Percentiles rank a stretch among this genome's conserved stretches.
These are phyloP conservation scores for Ophiostoma himal-ulmi DNA, from an alignment of 2,329 filamentous ascomycete species.

Conservation along the genomic window DNA sequence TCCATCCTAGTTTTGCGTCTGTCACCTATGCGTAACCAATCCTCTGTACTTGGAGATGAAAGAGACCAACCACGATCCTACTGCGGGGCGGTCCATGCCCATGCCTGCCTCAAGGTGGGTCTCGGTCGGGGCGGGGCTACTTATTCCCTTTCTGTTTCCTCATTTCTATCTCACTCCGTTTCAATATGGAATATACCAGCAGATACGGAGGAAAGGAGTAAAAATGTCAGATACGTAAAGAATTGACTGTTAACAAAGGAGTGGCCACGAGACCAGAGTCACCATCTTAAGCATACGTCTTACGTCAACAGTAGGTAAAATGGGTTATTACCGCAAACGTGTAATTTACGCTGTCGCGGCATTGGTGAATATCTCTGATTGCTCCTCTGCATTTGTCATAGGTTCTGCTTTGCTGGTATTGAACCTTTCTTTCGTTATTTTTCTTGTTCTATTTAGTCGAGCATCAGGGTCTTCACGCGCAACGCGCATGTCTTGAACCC, in stretches of 20 bases:
- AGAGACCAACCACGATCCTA: neutral
- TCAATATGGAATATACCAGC: neutral
- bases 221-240: neutral
- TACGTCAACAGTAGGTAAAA: constrained; percentile 11
- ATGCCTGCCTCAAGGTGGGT: neutral
- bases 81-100: constrained; percentile 7
- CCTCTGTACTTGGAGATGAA: no score
- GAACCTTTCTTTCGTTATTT: no score
- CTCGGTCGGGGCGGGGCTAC: constrained; percentile 2
- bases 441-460: no score
- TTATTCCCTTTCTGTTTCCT: neutral
- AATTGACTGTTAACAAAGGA: neutral
- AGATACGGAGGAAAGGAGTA: neutral
- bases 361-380: neutral
- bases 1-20: neutral
- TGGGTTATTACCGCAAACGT: neutral
- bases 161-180: neutral
- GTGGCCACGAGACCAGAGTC: constrained; percentile 7
- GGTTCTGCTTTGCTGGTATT: no score
- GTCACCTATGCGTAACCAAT: no score
- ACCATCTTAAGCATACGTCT: neutral
- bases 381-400: no score
- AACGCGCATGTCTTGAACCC: neutral
- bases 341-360: neutral
- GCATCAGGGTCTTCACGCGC: neutral